Evolutionary conservation across 2,329 filamentous ascomycete genomes (phyloP).

Genomic region (Ceratocystis albifundus): DNA sequence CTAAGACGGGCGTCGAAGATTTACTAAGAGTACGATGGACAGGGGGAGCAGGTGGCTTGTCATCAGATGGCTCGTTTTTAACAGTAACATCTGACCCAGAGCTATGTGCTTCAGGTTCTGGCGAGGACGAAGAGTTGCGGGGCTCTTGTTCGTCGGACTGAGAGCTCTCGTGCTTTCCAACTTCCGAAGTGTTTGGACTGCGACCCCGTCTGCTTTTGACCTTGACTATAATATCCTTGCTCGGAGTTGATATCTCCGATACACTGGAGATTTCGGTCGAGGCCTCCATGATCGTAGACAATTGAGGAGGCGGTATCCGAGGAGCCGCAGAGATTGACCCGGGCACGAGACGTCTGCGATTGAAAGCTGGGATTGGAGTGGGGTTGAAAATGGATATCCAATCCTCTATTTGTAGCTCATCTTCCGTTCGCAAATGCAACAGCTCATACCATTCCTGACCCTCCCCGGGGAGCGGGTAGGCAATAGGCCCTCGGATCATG

Average conservation of each 20-base stretch:
- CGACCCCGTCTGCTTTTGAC: slow-evolving; percentile 21
- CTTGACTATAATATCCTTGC: slow-evolving; percentile 15
- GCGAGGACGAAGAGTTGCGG: background rate
- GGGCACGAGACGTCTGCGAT: slow-evolving; percentile 30
- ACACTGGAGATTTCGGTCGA: slow-evolving; percentile 13
- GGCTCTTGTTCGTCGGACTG: background rate
- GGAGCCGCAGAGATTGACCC: slow-evolving; percentile 10
- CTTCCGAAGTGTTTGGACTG: slow-evolving; percentile 12
- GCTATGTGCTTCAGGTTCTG: slow-evolving; percentile 26
- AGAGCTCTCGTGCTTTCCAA: background rate
- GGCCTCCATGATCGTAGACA: slow-evolving; percentile 21
- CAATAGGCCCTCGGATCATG: slow-evolving; percentile 60
- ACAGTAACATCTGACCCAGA: slow-evolving; percentile 22
- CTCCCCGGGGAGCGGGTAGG: slow-evolving; percentile 34
- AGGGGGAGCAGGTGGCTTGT: slow-evolving; percentile 21
- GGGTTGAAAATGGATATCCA: slow-evolving; percentile 71
- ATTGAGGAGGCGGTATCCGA: slow-evolving; percentile 9
- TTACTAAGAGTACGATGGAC: slow-evolving; percentile 22
- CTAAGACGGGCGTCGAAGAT: slow-evolving; percentile 15
- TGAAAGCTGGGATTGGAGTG: slow-evolving; percentile 38
- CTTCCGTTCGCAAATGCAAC: slow-evolving; percentile 62
- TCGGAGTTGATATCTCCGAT: slow-evolving; percentile 16
- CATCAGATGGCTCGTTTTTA: slow-evolving; percentile 14
- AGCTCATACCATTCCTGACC: slow-evolving; percentile 72
- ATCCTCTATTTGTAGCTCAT: slow-evolving; percentile 66